Evolutionary conservation across 805 yeast species (phyloP), one percentile per base, ranked within the genome.

Genomic region (Hyphopichia homilentoma): DNA sequence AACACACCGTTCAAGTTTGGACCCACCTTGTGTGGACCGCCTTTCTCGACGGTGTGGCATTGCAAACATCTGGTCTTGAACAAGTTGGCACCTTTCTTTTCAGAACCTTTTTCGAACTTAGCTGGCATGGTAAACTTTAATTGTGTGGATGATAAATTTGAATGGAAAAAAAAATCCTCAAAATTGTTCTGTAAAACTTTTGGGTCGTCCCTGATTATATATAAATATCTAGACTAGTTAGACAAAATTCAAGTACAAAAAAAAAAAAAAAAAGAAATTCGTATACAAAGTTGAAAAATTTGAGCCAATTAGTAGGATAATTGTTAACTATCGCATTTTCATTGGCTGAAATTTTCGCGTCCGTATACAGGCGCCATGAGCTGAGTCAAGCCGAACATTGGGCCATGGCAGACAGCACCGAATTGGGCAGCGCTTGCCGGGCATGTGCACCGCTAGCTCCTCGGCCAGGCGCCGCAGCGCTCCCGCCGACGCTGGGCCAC

Each of bases 1-100:
- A 93, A 75, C 50, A 93, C 72, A 70, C 97, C 98, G 71, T 86
- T 84, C 65, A 93, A 82, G 71, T 90, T 93, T 63, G 98, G 98
- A 68, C 98, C 98, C 57, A 90, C 97, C 79, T 93, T 93, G 84
- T 90, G 80, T 52, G 97, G 90, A 45, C 95, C 97, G 60, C 96
- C 96, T 43, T 73, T 75, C 68, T 90, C 97, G 48, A 82, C 81
- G 56, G 97, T 90, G 82, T 93, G 98, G 70, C 98, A 93, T 76
- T 93, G 97, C 53, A 88, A 76, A 72, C 98, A 93, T 82, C 98
- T 88, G 48, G 97, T 93, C 76, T 93, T 93, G 83, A 93, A 93
- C 49, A 93, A 77, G 61, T 86, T 86, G 50, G 97, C 97, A 78
- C 98, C 98, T 75, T 93, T 93, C 55, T 64, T 65, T 52, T 66